Evolutionary conservation across 352 stramenopile genomes (phyloP), one percentile per base, ranked within the genome.

Genomic region (Thraustotheca clavata): DNA sequence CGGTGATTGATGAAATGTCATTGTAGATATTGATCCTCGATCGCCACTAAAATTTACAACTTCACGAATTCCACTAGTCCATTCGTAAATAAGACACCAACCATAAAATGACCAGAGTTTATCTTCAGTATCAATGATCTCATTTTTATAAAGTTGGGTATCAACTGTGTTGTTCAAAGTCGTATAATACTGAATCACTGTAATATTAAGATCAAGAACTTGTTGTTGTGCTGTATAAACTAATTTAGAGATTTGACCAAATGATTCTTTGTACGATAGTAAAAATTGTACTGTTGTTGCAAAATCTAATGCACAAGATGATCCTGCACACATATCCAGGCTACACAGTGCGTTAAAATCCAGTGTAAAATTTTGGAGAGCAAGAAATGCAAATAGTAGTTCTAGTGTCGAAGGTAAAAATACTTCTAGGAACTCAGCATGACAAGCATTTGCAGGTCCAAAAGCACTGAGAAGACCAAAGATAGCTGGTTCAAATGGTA

Each of bases 31-130:
- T 16, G n/a, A 22, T 3, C n/a, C 50, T 11, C 14, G 16, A 38
- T 60, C 50, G 29, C 50, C 50, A 33, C 48, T 7, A 24, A 60
- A 60, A 16, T 9, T n/a, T 11, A 46, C 26, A 26, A 60, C 27
- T 60, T 60, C 50, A 34, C 50, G 50, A 1, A 52, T 7, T 6
- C 50, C 50, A 4, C 12, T 26, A 7, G 33, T 16, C 50, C 50
- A 60, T n/a, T 60, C 50, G 50, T 47, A 60, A 5, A 60, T 22
- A 20, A 32, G 11, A 26, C 27, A 46, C 50, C 50, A 60, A 8
- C 29, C 50, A 12, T 46, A 60, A 38, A 60, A 60, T 12, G 50
- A 27, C 50, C 50, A 60, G 50, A 52, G n/a, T 35, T 24, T 24
- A 24, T 52, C 43, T 2, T 1, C 34, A 24, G 43, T 24, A 2